phyloP scores from a whole-genome alignment of 495 filamentous ascomycete species.

The Annulohypoxylon stygium region DNA sequence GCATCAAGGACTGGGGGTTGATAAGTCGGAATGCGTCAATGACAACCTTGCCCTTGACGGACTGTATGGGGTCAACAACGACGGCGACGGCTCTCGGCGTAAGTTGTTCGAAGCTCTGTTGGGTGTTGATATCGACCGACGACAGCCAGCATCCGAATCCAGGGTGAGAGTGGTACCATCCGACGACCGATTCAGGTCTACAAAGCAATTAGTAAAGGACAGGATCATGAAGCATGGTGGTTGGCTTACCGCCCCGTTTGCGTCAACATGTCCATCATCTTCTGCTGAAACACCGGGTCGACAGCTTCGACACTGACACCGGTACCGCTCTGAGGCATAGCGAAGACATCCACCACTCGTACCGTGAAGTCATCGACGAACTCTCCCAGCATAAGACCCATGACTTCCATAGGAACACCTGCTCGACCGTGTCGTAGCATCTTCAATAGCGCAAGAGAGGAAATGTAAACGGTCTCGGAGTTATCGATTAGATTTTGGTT shows the following conservation, averaged over 20 bases:
- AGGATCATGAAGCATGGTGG: background rate
- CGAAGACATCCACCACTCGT: constrained; percentile 96
- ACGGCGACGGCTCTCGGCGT: constrained; percentile 96
- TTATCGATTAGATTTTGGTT: constrained; percentile 93
- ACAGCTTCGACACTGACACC: constrained; percentile 98
- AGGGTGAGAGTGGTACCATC: constrained; percentile 99
- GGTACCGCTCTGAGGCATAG: constrained; percentile 99
- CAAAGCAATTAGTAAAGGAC: constrained; percentile 17
- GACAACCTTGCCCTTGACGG: constrained; percentile 98
- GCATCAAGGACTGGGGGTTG: constrained; percentile 98
- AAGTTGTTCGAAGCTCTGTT: constrained; percentile 98
- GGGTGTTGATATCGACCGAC: constrained; percentile 98
- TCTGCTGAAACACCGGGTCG: constrained; percentile 97
- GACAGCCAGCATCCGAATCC: constrained; percentile 99
- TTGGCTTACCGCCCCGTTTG: constrained; percentile 89
- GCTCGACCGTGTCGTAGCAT: constrained; percentile 98
- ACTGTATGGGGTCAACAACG: constrained; percentile 98
- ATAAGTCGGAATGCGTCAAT: constrained; percentile 99
- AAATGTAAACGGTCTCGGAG: constrained; percentile 99
- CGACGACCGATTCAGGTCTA: constrained; percentile 95
- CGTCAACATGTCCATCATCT: constrained; percentile 99
- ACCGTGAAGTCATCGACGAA: constrained; percentile 99
- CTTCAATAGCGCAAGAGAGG: constrained; percentile 95
- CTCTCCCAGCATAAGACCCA: constrained; percentile 98
- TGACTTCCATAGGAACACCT: constrained; percentile 99